Evolutionary conservation across 139 green algal species (phyloP).

Genomic region (Coelastrella sp.): DNA sequence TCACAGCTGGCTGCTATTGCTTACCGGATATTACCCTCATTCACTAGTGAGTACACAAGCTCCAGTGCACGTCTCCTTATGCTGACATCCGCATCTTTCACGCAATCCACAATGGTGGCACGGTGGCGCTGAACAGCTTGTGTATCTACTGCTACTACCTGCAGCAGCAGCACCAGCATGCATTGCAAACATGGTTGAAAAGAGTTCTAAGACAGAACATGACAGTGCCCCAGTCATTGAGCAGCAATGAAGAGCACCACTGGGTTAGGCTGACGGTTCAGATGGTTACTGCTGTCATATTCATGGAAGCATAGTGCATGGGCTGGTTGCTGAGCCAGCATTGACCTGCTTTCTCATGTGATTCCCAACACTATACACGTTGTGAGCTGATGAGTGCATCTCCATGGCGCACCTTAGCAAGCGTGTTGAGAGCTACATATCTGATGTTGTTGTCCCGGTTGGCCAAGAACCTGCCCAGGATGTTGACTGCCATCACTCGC

Average conservation of each 20-base stretch:
- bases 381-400: background rate
- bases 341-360: too few relatives aligned
- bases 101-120: conserved; percentile 96
- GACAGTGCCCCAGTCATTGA: background rate
- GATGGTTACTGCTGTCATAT: background rate
- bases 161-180: conserved; percentile 6
- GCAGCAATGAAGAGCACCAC: background rate
- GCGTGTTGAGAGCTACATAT: conserved; percentile 97
- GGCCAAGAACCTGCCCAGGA: conserved; percentile 92
- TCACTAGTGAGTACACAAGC: conserved; percentile 88
- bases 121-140: conserved; percentile 95
- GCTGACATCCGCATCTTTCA: conserved; percentile 89
- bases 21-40: conserved; percentile 65
- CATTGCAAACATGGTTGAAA: background rate
- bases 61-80: conserved; percentile 92
- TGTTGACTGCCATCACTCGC: conserved; percentile 97
- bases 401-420: conserved; percentile 82
- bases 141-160: conserved; percentile 37
- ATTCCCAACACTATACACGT: too few relatives aligned
- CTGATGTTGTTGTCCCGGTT: conserved; percentile 95
- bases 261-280: background rate
- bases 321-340: too few relatives aligned
- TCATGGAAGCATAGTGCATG: background rate
- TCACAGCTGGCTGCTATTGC: background rate
- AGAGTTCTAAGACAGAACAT: too few relatives aligned